Base-by-base conservation (phyloP, 2,329 filamentous ascomycete genomes). In the Penicillium sp. region DNA sequence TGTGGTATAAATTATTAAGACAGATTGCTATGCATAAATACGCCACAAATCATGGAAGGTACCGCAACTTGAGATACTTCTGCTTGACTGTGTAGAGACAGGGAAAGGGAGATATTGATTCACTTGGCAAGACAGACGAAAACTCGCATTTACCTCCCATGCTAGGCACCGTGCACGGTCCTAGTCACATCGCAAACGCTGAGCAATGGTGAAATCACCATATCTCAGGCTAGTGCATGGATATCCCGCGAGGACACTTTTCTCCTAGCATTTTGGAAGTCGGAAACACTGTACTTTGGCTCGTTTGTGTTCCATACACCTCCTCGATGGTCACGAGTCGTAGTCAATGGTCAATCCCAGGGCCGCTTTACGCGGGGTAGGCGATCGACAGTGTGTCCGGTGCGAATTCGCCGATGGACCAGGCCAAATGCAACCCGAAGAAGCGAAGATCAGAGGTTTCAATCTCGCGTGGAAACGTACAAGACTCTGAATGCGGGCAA, bases 401-500 rank as follows among this genome's bases (percentile, higher is more conserved):
- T 12, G 7, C 34, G 16, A 38, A 12, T 9, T 4, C 8, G 10
- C 16, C 34, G 12, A 38, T 38, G 7, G 16, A 38, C 8, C n/a
- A 36, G 8, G 6, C 9, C 12, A 38, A 10, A 7, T 36, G 6
- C 7, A 21, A 4, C 34, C 16, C 34, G 4, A 21, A 38, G 21
- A 2, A 21, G 34, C 21, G 9, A 21, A 9, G 16, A 38, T 21
- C 34, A 21, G 34, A 36, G 34, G n/a, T 5, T 10, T 21, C 2
- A 21, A 16, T 38, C 34, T 16, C 16, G 34, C 18, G 34, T 16
- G 5, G 33, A n/a, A 18, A 36, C n/a, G 3, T 16, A 8, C 33
- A 16, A 36, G 28, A 29, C 28, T 29, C 15, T 16, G 33, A 16
- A 16, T 36, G 33, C 34, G 58, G 1, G 52, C 39, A 21, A 65